phyloP scores from a whole-genome alignment of 2,329 filamentous ascomycete species.

The Sporothrix phasma region DNA sequence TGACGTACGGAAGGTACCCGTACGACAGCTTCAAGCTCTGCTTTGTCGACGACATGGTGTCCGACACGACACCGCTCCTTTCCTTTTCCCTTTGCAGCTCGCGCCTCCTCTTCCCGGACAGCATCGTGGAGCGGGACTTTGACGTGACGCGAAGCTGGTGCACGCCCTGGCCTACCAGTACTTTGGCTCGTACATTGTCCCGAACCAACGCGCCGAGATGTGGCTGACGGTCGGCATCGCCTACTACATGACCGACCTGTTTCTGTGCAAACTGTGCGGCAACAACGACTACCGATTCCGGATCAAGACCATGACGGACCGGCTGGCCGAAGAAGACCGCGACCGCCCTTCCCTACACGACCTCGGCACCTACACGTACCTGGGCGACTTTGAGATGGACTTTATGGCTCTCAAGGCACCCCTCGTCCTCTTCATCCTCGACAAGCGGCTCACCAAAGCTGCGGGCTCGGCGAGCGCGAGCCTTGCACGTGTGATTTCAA shows the following conservation, averaged over 20 bases:
- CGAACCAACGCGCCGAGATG: conserved; percentile 67
- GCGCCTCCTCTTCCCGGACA: conserved; percentile 71
- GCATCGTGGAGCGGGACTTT: conserved; percentile 76
- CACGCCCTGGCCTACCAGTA: conserved; percentile 84
- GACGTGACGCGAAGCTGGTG: conserved; percentile 67
- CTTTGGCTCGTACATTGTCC: conserved; percentile 86
- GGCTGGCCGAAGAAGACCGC: conserved; percentile 70
- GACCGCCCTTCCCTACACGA: conserved; percentile 73
- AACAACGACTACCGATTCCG: conserved; percentile 92
- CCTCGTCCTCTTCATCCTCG: conserved; percentile 84
- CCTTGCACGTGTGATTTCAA: conserved; percentile 72
- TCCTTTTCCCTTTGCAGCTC: conserved; percentile 83
- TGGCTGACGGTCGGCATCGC: conserved; percentile 88
- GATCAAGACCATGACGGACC: conserved; percentile 75
- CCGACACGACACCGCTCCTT: conserved; percentile 66
- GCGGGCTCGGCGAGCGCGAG: conserved; percentile 64
- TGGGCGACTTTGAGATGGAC: conserved; percentile 77
- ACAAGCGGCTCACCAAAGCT: conserved; percentile 80
- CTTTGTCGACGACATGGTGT: conserved; percentile 81
- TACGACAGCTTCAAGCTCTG: conserved; percentile 88
- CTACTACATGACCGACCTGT: conserved; percentile 90
- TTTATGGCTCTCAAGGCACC: conserved; percentile 89
- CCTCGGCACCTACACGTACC: conserved; percentile 64
- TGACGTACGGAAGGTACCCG: conserved; percentile 81
- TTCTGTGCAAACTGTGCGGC: conserved; percentile 81